Evolutionary conservation across 2,329 filamentous ascomycete genomes (phyloP), one percentile per base, ranked within the genome.

Genomic region (Pseudogymnoascus pannorum): DNA sequence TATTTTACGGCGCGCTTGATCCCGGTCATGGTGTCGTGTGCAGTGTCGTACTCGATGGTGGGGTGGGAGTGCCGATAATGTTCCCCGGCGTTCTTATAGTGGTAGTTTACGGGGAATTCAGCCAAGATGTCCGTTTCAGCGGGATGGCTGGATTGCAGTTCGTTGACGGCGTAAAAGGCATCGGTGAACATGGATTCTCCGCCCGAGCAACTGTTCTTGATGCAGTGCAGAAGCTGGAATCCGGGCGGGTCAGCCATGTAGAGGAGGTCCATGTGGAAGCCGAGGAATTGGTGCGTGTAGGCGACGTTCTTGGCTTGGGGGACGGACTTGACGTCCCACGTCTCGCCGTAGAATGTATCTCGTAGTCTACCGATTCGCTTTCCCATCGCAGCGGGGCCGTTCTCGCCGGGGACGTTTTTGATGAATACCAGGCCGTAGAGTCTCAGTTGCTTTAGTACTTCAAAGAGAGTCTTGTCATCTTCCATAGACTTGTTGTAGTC

Each of bases 221-320:
- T 79, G 70, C 92, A 97, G 75, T 97, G 94, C 3, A 97, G 83
- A 22, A 97, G 78, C 74, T 99, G 93, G 59, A 94, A 84, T 31
- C 87, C 85, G 0, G 93, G 93, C 2, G 90, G 86, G 58, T 90
- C 83, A 12, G 82, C 77, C 75, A 94, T 87, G 75, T 97, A 97
- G 61, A 97, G 80, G 40, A 97, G 81, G 72, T 97, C 94, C 84
- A 96, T 94, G 76, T 99, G 94, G 57, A 97, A 86, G 14, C 89
- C 90, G 1, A 97, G 84, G 69, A 87, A 87, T 57, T 87, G 81
- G 69, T 83, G 87, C 1, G 93, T 97, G 75, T 97, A 92, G 8
- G 94, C 93, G 3, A 97, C 89, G 72, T 97, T 97, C 71, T 93
- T 92, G 22, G 92, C 91, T 61, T 90, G 74, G 1, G 88, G 87